These are phyloP conservation scores for Suillus bovinus DNA, from an alignment of 768 basidiomycete species.

Conservation along the genomic window DNA sequence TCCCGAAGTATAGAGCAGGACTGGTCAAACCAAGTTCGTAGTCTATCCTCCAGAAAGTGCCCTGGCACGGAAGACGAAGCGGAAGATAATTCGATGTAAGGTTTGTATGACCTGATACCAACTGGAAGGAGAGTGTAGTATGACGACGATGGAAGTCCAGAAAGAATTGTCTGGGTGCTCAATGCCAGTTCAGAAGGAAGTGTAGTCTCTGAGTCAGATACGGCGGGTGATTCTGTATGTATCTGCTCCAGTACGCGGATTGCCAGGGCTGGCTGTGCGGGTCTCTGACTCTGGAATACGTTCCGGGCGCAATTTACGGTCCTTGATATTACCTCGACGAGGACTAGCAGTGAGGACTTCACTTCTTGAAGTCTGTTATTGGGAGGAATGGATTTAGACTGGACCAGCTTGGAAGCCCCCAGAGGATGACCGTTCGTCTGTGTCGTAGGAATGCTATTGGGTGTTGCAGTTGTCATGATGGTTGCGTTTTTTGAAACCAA, in stretches of 20 bases:
- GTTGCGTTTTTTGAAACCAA: constrained; percentile 37
- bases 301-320: constrained; percentile 59
- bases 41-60: constrained; percentile 42
- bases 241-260: constrained; percentile 58
- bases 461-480: constrained; percentile 12
- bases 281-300: constrained; percentile 48
- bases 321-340: constrained; percentile 54
- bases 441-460: constrained; percentile 33
- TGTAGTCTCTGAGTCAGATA: constrained; percentile 19
- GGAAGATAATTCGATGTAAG: constrained; percentile 76
- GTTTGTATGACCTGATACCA: constrained; percentile 75
- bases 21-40: constrained; percentile 65
- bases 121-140: constrained; percentile 78
- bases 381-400: constrained; percentile 16
- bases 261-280: constrained; percentile 48
- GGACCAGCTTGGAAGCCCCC: constrained; percentile 16
- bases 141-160: constrained; percentile 76
- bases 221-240: constrained; percentile 47
- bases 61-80: constrained; percentile 52
- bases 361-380: constrained; percentile 50
- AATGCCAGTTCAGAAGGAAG: constrained; percentile 57
- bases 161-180: constrained; percentile 67
- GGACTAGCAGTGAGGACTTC: constrained; percentile 50
- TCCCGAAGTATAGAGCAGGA: constrained; percentile 46
- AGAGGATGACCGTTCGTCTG: constrained; percentile 38